Conservation (phyloP, 2,329 filamentous ascomycete species). For the Geosmithia putterillii region DNA sequence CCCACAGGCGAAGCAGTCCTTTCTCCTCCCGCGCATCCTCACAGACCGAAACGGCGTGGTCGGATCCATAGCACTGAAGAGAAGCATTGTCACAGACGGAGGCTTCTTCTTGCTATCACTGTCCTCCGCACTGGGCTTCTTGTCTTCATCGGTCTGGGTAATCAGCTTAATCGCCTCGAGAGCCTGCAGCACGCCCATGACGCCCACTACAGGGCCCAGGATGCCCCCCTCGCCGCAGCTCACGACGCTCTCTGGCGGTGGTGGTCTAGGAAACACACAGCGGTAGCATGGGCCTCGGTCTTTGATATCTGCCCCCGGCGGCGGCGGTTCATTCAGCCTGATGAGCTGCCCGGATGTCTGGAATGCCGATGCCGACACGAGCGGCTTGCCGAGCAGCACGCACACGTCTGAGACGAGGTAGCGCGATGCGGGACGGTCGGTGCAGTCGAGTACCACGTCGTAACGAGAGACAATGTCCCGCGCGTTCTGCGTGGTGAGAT, state of each 20-base stretch:
- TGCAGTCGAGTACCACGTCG: slow-evolving; percentile 86
- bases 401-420: slow-evolving; percentile 90
- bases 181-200: slow-evolving; percentile 88
- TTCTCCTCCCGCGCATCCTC: slow-evolving; percentile 55
- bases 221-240: slow-evolving; percentile 91
- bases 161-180: slow-evolving; percentile 83
- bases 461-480: slow-evolving; percentile 54
- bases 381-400: slow-evolving; percentile 63
- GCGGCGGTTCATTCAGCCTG: slow-evolving; percentile 72
- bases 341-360: slow-evolving; percentile 84
- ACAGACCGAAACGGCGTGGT: slow-evolving; percentile 56
- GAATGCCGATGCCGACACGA: slow-evolving; percentile 83
- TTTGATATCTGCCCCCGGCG: too few species aligned
- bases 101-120: slow-evolving; percentile 12
- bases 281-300: slow-evolving; percentile 77
- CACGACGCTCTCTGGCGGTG: slow-evolving; percentile 68
- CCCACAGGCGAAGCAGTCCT: slow-evolving; percentile 68
- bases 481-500: slow-evolving; percentile 59
- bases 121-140: too few species aligned
- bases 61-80: slow-evolving; percentile 24
- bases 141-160: slow-evolving; percentile 17
- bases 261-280: slow-evolving; percentile 81
- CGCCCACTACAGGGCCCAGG: slow-evolving; percentile 79
- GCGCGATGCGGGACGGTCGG: slow-evolving; percentile 80
- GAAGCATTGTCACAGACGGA: slow-evolving; percentile 25